Evolutionary conservation across 1,139 yeast genomes (phyloP), one percentile per base, ranked within the genome.

Genomic region (Magnusiomyces suaveolens): DNA sequence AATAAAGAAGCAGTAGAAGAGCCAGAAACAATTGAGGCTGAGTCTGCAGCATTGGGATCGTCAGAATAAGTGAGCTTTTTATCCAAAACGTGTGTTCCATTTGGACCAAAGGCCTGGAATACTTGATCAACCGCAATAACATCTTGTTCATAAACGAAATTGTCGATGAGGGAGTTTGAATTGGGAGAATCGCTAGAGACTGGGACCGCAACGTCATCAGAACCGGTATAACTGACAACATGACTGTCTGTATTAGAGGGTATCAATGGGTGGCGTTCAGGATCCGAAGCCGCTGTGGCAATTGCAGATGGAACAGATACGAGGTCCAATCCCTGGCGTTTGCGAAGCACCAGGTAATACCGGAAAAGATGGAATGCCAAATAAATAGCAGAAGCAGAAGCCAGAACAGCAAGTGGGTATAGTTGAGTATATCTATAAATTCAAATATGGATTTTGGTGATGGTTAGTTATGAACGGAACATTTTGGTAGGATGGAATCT

Each of bases 221-320:
- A 10, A 8, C 6, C 8, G 10, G 44, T 21, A 21, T 41, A 41
- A 16, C 12, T 21, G 44, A 41, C 25, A 3, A 25, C 3, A 18
- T 18, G 18, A 14, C 18, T 21, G 6, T 3, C 16, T 4, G 44
- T 4, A 41, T 18, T 21, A 4, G 6, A 6, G 3, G 44, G 14
- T 8, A 41, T 20, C 20, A 41, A 41, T 4, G 44, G 44, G 10
- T 21, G 44, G 4, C 44, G 4, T 21, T 41, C 44, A 4, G 48
- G 48, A 24, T 26, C 48, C 21, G 32, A n/a, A 21, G 48, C 6
- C 3, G 48, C 39, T 23, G 21, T 32, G 16, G 48, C 33, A 24
- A 32, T 46, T 4, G 48, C 48, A 46, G 48, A 3, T 4, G 39
- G 39, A 46, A 32, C 48, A 24, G 48, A 32, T 8, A 8, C 48